Evolutionary conservation across 495 filamentous ascomycete genomes (phyloP), one percentile per base, ranked within the genome.

Genomic region (Cercophora scortea): DNA sequence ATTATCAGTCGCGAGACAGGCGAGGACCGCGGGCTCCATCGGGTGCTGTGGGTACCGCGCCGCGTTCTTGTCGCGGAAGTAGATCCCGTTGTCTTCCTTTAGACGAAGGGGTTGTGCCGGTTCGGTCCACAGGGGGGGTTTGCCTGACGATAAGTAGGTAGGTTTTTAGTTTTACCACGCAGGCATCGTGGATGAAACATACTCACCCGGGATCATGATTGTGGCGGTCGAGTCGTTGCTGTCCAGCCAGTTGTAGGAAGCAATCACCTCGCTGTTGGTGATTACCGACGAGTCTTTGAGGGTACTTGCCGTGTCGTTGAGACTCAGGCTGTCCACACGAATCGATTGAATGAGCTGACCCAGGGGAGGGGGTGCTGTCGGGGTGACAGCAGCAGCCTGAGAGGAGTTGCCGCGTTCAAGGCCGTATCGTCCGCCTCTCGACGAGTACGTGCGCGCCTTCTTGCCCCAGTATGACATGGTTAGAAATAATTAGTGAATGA

Each of bases 11-110:
- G 55, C 50, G 7, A 74, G 48, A 6, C 54, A 44, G 13, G 71
- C 59, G 0, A 66, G 33, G 6, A 88, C 70, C 5, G 76, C 73
- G 2, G 85, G 83, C 56, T 85, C 78, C 10, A 82, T 63, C 0
- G 83, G 83, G 53, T 83, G 71, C 0, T 55, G 54, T 8, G 81
- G 73, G 56, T 74, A 82, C 2, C 67, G 68, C 6, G 82, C 81
- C 12, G 82, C 75, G 60, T 88, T 88, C 11, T 65, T 63, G 64
- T 89, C 85, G 8, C 83, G 80, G 55, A 74, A 80, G 53, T 78
- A 83, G 4, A 59, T 45, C 2, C 78, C 81, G 19, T 35, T 63
- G 53, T 88, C 84, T 48, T 73, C 61, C 2, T 59, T 56, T 38
- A 87, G 72, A 12, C 58, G 42, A 6, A 45, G 53, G 44, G 65